Base-by-base conservation (phyloP, 371 early-diverging fungal species). In the Mortierella sp. region DNA sequence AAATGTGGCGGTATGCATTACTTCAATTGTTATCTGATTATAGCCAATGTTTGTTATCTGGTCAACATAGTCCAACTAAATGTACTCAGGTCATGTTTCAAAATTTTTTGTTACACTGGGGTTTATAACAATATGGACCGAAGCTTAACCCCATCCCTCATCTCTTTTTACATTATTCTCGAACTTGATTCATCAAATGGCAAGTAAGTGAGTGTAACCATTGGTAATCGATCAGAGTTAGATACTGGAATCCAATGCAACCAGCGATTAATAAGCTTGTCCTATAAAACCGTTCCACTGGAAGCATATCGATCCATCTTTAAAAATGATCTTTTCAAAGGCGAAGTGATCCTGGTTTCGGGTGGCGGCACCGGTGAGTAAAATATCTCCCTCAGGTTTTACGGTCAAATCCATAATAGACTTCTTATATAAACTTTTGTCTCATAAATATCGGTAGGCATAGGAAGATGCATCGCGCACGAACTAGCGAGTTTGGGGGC, bases 401-500 rank as follows among this genome's bases (percentile, higher is more conserved):
- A 2, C 54, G 6, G 10, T 10, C 37, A 10, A 37, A 19, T 19
- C 45, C 2, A 43, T 4, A 23, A 51, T 51, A 51, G 22, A 22
- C 22, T 51, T 10, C 13, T 22, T 10, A 26, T 13, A 2, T 1
- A 51, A 26, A 45, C 45, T 45, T 13, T 10, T n/a, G 1, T 7
- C 8, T 26, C 1, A 51, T 51, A 51, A 10, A 10, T 5, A 22
- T 51, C 17, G 22, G 28, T 42, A 71, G 88, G 86, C 35, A 86
- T 87, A 47, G 88, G 88, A n/a, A 70, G 88, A 10, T 84, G 84
- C 56, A 83, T 81, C 8, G 87, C 87, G 6, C 83, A 85, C 42
- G 88, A 88, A 47, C 64, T 88, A 22, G 86, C 84, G 7, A 74
- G 77, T 19, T 79, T 88, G 19, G 87, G 87, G 17, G 88, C 86